Evolutionary conservation across 495 filamentous ascomycete genomes (phyloP).

Genomic region (Parmelia sp.): DNA sequence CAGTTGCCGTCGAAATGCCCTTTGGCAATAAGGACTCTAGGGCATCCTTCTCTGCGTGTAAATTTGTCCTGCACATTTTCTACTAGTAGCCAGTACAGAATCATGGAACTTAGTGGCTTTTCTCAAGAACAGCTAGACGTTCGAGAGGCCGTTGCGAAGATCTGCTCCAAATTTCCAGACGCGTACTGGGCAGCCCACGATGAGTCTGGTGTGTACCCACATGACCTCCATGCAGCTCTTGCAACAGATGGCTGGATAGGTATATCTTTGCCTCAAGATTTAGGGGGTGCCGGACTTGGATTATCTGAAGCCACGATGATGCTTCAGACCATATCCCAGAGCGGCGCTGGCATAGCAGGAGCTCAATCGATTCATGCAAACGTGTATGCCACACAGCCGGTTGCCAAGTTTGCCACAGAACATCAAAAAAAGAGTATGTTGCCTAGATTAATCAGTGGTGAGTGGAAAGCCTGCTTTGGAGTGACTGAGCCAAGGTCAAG

Average conservation of each 20-base stretch:
- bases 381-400: slow-evolving; percentile 72
- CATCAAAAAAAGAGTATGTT: slow-evolving; percentile 56
- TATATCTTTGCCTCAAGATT: slow-evolving; percentile 64
- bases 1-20: not conserved
- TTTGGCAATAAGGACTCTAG: not conserved
- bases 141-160: slow-evolving; percentile 59
- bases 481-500: slow-evolving; percentile 45
- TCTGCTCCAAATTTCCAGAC: slow-evolving; percentile 59
- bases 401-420: slow-evolving; percentile 60
- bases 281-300: slow-evolving; percentile 68
- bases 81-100: slow-evolving; percentile 12
- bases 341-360: slow-evolving; percentile 70
- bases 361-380: slow-evolving; percentile 72
- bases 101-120: slow-evolving; percentile 71
- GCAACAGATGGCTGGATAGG: slow-evolving; percentile 81
- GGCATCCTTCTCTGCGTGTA: not conserved
- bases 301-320: slow-evolving; percentile 81
- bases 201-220: slow-evolving; percentile 59
- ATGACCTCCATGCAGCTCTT: slow-evolving; percentile 65
- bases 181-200: slow-evolving; percentile 69
- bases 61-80: slow-evolving; percentile 6
- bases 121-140: slow-evolving; percentile 65
- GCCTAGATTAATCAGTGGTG: slow-evolving; percentile 61
- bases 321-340: slow-evolving; percentile 75
- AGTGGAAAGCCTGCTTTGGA: slow-evolving; percentile 66